Percentiles rank a stretch among this genome's conserved stretches.
Conservation (phyloP, 768 basidiomycete genomes). For the Russula griseocarnosa region DNA sequence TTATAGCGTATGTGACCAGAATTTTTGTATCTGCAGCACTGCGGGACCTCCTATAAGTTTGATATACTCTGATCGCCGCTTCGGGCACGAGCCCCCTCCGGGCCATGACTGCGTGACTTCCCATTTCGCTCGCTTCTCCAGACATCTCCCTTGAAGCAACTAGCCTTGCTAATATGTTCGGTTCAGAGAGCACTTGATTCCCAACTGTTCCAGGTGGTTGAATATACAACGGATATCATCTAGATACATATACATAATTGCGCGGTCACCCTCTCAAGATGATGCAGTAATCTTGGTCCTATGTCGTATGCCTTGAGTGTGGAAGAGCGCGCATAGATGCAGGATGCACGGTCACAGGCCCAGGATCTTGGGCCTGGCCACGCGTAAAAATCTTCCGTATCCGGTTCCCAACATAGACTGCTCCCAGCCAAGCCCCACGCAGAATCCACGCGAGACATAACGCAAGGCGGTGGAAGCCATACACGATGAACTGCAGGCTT, state of each 20-base stretch:
- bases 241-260: not conserved
- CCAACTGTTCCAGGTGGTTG: not conserved
- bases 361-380: not conserved
- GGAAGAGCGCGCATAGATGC: not conserved
- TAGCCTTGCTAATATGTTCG: not conserved
- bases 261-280: not conserved
- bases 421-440: constrained; percentile 11
- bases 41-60: no score
- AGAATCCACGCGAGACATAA: constrained; percentile 17
- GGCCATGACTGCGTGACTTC: no score
- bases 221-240: not conserved
- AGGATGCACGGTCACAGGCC: not conserved
- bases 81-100: no score
- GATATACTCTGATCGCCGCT: no score
- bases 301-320: not conserved
- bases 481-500: constrained; percentile 61
- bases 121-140: no score
- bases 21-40: no score
- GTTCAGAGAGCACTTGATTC: not conserved
- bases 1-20: no score
- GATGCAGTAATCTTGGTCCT: not conserved
- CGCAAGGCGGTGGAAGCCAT: constrained; percentile 16
- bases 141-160: no score
- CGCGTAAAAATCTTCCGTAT: not conserved
- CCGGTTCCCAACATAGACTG: not conserved